Conservation (phyloP, 2,329 filamentous ascomycete species). For the Fusarium sp. region DNA sequence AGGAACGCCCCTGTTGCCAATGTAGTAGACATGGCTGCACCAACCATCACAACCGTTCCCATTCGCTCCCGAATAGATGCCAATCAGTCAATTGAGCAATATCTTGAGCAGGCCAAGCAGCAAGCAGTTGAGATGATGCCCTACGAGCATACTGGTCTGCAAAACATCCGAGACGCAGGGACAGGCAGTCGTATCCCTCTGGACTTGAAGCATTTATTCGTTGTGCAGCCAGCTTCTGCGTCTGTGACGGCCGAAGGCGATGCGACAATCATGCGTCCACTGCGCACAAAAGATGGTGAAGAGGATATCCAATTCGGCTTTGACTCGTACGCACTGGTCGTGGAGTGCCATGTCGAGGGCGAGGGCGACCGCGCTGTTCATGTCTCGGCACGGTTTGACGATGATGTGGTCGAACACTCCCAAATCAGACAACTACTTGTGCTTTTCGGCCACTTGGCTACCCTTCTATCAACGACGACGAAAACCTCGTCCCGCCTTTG, state of each 20-base stretch:
- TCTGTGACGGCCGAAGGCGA: conserved; percentile 6
- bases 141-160: conserved; percentile 11
- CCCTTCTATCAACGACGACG: conserved; percentile 9
- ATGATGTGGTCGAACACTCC: conserved; percentile 3
- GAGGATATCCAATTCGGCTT: conserved; percentile 6
- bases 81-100: conserved; percentile 6
- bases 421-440: conserved; percentile 7
- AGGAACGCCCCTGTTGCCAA: conserved; percentile 10
- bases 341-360: conserved; percentile 5
- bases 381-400: conserved; percentile 11
- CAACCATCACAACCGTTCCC: conserved; percentile 7
- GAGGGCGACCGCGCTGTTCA: conserved; percentile 6
- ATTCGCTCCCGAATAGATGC: conserved; percentile 4
- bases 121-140: conserved; percentile 9
- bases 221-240: conserved; percentile 10
- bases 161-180: conserved; percentile 10
- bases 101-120: conserved; percentile 6
- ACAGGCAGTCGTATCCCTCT: conserved; percentile 4
- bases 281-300: conserved; percentile 5
- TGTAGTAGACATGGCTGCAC: conserved; percentile 11
- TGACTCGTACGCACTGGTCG: conserved; percentile 9
- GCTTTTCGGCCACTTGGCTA: conserved; percentile 9
- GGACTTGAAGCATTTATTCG: conserved; percentile 10
- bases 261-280: conserved; percentile 5
- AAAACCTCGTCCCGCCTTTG: conserved; percentile 4